Evolutionary conservation across 2,329 filamentous ascomycete genomes (phyloP).

Genomic region (Colletotrichum salicis): DNA sequence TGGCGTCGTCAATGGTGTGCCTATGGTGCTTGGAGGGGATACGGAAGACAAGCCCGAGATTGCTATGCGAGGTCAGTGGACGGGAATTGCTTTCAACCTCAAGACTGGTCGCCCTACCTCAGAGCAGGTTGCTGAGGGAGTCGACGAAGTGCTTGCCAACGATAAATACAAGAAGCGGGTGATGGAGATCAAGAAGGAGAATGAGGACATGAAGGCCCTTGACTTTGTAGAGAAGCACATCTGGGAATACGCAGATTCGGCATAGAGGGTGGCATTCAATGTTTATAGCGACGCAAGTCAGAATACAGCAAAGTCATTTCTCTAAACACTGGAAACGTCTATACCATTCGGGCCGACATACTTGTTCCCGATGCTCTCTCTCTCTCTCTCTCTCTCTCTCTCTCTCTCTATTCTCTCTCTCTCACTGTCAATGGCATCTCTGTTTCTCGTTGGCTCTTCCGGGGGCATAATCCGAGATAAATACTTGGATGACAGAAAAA

Average conservation of each 20-base stretch:
- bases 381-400: too few relatives aligned
- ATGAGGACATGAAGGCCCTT: conserved; percentile 42
- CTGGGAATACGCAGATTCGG: conserved; percentile 29
- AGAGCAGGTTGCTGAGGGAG: conserved; percentile 42
- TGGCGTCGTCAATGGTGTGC: conserved; percentile 56
- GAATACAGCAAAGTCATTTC: too few relatives aligned
- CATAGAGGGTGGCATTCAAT: not conserved
- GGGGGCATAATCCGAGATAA: too few relatives aligned
- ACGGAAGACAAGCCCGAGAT: conserved; percentile 56
- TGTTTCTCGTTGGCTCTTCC: too few relatives aligned
- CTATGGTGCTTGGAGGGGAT: conserved; percentile 57
- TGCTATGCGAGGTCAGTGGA: conserved; percentile 51
- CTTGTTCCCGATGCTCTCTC: too few relatives aligned
- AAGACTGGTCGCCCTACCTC: conserved; percentile 45
- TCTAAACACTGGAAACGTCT: too few relatives aligned
- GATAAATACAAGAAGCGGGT: conserved; percentile 45
- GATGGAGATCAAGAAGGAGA: conserved; percentile 45
- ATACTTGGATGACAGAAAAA: too few relatives aligned
- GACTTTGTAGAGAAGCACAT: conserved; percentile 31
- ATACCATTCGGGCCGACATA: too few relatives aligned
- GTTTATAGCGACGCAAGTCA: not conserved
- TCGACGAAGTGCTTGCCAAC: conserved; percentile 46
- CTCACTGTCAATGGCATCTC: too few relatives aligned
- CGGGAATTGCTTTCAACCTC: conserved; percentile 58
- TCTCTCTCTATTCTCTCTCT: too few relatives aligned